A percentile compares a stretch with the other conserved stretches of the same genome.
phyloP scores from a whole-genome alignment of 306 rosid species.

The Citrullus colocynthis region DNA sequence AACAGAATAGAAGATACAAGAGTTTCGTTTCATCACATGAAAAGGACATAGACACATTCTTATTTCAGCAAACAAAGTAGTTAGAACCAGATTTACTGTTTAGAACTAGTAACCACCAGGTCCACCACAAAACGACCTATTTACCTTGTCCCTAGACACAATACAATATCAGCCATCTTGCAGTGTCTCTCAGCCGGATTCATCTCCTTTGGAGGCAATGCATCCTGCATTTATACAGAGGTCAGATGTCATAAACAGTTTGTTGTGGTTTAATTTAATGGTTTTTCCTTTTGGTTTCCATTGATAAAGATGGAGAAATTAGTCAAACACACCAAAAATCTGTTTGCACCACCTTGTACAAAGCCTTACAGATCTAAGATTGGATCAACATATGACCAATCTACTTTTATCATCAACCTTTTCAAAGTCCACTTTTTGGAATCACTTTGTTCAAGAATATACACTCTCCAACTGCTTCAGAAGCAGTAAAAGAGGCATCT shows the following conservation, averaged over 20 bases:
- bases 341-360: background rate
- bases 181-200: slow-evolving; percentile 92
- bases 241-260: slow-evolving; percentile 10
- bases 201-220: slow-evolving; percentile 93
- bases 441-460: background rate
- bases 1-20: background rate
- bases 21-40: background rate
- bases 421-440: background rate
- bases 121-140: background rate
- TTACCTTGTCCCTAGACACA: slow-evolving; percentile 97
- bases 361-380: background rate
- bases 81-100: background rate
- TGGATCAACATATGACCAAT: background rate
- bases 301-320: background rate
- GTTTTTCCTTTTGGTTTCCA: background rate
- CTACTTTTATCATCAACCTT: background rate
- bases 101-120: background rate
- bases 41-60: background rate
- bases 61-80: background rate
- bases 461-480: background rate
- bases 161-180: slow-evolving; percentile 82
- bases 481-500: background rate
- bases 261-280: background rate
- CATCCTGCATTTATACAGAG: slow-evolving; percentile 46
- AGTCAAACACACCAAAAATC: background rate